These are phyloP conservation scores for Polysphondylium violaceum DNA, from an alignment of 78 protist genomes.

Conservation along the genomic window DNA sequence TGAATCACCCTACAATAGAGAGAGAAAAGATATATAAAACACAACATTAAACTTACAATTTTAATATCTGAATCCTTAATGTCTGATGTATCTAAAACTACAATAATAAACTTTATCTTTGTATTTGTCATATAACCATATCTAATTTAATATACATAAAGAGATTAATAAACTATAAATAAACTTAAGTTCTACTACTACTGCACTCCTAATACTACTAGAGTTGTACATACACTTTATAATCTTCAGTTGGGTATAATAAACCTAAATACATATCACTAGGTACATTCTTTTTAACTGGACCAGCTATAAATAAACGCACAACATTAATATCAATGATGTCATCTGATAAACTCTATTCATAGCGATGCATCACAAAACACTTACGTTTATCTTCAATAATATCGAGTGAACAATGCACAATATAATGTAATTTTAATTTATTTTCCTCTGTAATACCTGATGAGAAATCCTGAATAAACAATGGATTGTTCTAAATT, in stretches of 20 bases:
- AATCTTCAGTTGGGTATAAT: slow-evolving; percentile 76
- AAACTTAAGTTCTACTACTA: not conserved
- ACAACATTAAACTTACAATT: slow-evolving; percentile 10
- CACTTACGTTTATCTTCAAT: slow-evolving; percentile 73
- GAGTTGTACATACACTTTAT: slow-evolving; percentile 33
- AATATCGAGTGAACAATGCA: slow-evolving; percentile 75
- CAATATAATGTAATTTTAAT: slow-evolving; percentile 72
- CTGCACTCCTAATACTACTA: not conserved
- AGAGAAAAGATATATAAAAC: not conserved
- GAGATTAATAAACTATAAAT: too few species aligned
- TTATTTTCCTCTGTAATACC: slow-evolving; percentile 62
- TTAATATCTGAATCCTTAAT: slow-evolving; percentile 70
- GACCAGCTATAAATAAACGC: slow-evolving; percentile 10
- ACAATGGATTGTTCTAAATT: slow-evolving; percentile 63
- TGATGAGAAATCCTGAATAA: slow-evolving; percentile 56
- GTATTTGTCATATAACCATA: slow-evolving; percentile 67
- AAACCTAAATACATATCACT: slow-evolving; percentile 76
- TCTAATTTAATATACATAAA: not conserved
- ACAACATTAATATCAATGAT: not conserved
- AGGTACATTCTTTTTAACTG: slow-evolving; percentile 17
- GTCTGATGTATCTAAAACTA: slow-evolving; percentile 66
- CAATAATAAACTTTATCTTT: slow-evolving; percentile 69
- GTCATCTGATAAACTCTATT: not conserved
- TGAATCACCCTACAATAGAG: not conserved
- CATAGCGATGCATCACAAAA: not conserved